Percentiles rank a stretch among this genome's conserved stretches.
Evolutionary conservation across 306 rosid genomes (phyloP).

Genomic region (Corylus heterophylla): DNA sequence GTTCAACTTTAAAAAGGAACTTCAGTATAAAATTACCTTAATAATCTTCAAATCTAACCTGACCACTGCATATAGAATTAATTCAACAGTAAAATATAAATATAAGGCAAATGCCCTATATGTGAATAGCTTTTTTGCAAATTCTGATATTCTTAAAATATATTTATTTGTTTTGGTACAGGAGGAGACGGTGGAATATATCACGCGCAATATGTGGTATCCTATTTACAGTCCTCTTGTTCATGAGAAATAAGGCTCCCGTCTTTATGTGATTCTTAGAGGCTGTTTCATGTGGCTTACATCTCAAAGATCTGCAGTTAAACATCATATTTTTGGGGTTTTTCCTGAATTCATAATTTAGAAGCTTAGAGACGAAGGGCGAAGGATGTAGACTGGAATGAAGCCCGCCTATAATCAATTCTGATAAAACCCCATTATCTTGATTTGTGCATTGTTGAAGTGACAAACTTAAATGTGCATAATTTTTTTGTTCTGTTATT

Average conservation of each 20-base stretch:
- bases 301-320: conserved; percentile 20
- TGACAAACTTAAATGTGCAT: neutral
- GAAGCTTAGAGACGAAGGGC: conserved; percentile 22
- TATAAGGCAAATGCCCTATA: neutral
- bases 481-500: neutral
- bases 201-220: conserved; percentile 72
- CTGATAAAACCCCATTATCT: neutral
- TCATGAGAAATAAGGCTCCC: conserved; percentile 55
- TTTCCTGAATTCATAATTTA: conserved; percentile 22
- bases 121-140: neutral
- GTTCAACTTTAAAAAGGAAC: conserved; percentile 1
- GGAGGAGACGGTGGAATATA: conserved; percentile 66
- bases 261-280: neutral
- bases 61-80: neutral
- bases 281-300: conserved; percentile 19
- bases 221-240: conserved; percentile 84
- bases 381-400: conserved; percentile 8
- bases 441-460: neutral
- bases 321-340: conserved; percentile 20
- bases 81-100: neutral
- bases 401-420: neutral
- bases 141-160: too few relatives aligned
- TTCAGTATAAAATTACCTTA: neutral
- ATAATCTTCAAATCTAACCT: neutral
- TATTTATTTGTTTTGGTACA: conserved; percentile 42